These are phyloP conservation scores for Balansia obtecta DNA, from an alignment of 2,329 filamentous ascomycete species.

Conservation along the genomic window DNA sequence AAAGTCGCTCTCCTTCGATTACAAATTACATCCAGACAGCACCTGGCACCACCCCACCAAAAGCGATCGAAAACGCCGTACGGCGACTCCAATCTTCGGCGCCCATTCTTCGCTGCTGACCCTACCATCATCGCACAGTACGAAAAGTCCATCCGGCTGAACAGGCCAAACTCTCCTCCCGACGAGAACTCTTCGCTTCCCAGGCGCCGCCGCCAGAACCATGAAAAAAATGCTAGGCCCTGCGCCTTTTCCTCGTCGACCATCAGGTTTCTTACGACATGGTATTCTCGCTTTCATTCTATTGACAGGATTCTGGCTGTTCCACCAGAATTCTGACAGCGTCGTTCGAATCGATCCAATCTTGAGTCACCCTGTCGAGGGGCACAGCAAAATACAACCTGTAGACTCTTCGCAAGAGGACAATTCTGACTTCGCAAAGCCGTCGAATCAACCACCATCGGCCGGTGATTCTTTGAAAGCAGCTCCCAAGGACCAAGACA, in stretches of 20 bases:
- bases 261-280: slow-evolving; percentile 30
- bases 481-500: neutral
- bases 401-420: neutral
- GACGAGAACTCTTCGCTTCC: neutral
- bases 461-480: neutral
- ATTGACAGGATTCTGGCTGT: slow-evolving; percentile 18
- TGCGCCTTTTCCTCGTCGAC: slow-evolving; percentile 10
- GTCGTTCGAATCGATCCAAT: neutral
- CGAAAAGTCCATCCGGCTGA: neutral
- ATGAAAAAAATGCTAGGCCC: slow-evolving; percentile 8
- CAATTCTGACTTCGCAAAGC: neutral
- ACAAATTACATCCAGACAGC: no score
- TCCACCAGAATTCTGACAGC: slow-evolving; percentile 11
- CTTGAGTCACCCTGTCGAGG: neutral
- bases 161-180: neutral
- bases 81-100: neutral
- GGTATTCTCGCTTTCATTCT: slow-evolving; percentile 24
- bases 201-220: neutral
- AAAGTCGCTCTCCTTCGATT: no score
- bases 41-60: neutral
- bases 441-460: neutral
- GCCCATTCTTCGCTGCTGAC: no score
- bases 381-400: neutral
- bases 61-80: neutral
- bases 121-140: neutral